Evolutionary conservation across 768 basidiomycete species (phyloP), one percentile per base, ranked within the genome.

Genomic region (Pluteus cervinus): DNA sequence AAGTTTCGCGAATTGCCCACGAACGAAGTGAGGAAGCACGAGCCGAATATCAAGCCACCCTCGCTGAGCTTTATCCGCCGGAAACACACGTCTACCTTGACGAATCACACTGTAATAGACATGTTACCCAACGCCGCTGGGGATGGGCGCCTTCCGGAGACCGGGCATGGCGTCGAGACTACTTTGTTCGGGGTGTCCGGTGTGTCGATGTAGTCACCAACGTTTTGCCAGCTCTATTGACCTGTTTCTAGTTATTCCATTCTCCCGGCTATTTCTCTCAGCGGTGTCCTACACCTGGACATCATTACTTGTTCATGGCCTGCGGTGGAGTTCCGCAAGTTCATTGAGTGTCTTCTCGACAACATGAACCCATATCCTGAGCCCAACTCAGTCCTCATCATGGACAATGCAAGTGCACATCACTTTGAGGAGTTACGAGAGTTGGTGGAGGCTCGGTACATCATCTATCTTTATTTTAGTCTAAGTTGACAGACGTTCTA

Each of bases 381-480:
- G 4, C 26, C 29, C 8, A 52, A 53, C 24, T 61, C 54, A 9
- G 61, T 66, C 8, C 43, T 66, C 28, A 48, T 65, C 7, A 50
- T 56, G 37, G 60, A 66, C 34, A 66, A 65, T 44, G 55, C 53
- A 30, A 36, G 37, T 11, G 62, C 63, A 15, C 63, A 65, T 35
- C 52, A 63, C 20, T 37, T 44, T 5, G 29, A 39, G 0, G 43
- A 37, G 9, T 37, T 55, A 1, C 21, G 37, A 10, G 42, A 44
- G 9, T 48, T 58, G 36, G 34, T 49, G 29, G 47, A 51, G 24
- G 42, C 40, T 18, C 39, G 44, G 38, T 46, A 33, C 12, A 31
- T 33, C 6, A 17, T 29, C 11, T 33, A 43, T 28, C 10, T 24
- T 23, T 8, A 24, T 43, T 11, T 18, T 29, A 16, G 21, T 33